Conservation (phyloP, 2,329 filamentous ascomycete genomes). For the Metarhizium rileyi region DNA sequence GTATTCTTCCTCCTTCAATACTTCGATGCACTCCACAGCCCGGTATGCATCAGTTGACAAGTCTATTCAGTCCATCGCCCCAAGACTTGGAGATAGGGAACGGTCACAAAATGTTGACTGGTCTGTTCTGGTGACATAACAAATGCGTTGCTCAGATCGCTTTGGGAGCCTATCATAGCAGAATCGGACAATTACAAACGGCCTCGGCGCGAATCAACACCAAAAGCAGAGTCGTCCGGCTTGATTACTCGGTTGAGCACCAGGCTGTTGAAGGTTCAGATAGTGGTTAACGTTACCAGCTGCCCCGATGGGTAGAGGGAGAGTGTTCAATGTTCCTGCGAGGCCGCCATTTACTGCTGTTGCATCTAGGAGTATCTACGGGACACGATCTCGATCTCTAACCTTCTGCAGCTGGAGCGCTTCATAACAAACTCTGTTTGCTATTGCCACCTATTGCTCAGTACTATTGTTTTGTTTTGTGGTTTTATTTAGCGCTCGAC, state of each 20-base stretch:
- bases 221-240: too few species aligned
- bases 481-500: background rate
- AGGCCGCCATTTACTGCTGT: too few species aligned
- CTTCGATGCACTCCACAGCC: too few species aligned
- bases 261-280: too few species aligned
- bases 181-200: background rate
- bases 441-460: background rate
- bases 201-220: background rate
- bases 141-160: background rate
- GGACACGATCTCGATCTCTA: too few species aligned
- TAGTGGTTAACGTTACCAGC: too few species aligned
- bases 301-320: too few species aligned
- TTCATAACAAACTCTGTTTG: background rate
- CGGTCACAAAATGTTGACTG: background rate
- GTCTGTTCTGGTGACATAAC: background rate
- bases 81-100: background rate
- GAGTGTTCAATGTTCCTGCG: too few species aligned
- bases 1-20: too few species aligned
- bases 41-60: background rate
- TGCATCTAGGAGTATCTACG: too few species aligned
- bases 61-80: background rate
- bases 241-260: too few species aligned
- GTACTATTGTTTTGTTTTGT: background rate
- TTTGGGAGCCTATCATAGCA: background rate
- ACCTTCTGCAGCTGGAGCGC: too few species aligned